Conservation (phyloP, 129 eudicot genomes). For the Ambrosia artemisiifolia region DNA sequence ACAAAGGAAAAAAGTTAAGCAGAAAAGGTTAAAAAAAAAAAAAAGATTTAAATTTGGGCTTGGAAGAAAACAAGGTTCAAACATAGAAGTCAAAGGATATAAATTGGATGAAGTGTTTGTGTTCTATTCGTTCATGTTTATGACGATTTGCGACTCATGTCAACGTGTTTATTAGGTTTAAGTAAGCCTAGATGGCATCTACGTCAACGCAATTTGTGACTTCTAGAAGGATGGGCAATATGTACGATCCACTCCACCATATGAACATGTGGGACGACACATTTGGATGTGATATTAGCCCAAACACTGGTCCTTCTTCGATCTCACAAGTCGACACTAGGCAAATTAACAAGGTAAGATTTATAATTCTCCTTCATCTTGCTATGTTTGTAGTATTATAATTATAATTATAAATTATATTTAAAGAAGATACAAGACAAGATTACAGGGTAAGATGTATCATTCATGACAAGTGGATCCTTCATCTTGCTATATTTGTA, state of each 20-base stretch:
- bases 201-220: constrained; percentile 67
- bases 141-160: neutral
- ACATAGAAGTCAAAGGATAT: neutral
- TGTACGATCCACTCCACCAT: constrained; percentile 72
- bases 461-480: neutral
- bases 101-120: neutral
- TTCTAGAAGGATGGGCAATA: constrained; percentile 69
- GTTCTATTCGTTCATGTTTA: neutral
- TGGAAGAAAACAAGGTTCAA: neutral
- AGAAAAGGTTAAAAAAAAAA: neutral
- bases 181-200: constrained; percentile 45
- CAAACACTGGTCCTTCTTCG: constrained; percentile 35
- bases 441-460: constrained; percentile 48
- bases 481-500: too few species aligned
- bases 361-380: neutral
- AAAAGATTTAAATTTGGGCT: neutral
- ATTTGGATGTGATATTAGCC: constrained; percentile 47
- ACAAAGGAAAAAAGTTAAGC: neutral
- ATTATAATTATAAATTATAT: neutral
- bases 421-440: constrained; percentile 27
- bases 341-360: constrained; percentile 54
- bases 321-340: constrained; percentile 39
- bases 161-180: neutral
- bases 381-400: neutral
- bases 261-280: constrained; percentile 80